Percentiles rank a stretch among this genome's conserved stretches.
Conservation (phyloP, 2,329 filamentous ascomycete species). For the Penicillium sp. region DNA sequence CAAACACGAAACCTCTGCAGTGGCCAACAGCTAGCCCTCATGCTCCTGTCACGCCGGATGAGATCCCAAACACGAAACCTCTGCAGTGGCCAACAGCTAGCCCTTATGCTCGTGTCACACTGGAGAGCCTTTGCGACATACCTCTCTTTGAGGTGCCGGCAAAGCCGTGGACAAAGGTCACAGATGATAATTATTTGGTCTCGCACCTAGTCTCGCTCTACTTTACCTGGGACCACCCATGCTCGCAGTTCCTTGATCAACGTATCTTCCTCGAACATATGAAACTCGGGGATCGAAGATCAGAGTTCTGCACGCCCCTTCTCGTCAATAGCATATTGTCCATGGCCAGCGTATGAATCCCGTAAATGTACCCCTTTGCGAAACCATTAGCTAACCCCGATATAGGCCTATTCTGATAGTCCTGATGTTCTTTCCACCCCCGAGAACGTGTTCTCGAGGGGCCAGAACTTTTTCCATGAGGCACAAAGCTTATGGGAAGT, state of each 20-base stretch:
- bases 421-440: constrained; percentile 31
- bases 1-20: background rate
- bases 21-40: background rate
- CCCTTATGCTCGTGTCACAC: constrained; percentile 29
- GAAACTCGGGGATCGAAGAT: constrained; percentile 43
- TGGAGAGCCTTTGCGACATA: constrained; percentile 38
- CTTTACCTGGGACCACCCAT: constrained; percentile 91
- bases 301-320: constrained; percentile 76
- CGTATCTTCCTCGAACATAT: constrained; percentile 66
- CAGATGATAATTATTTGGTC: constrained; percentile 70
- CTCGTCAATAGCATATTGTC: constrained; percentile 87
- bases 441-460: constrained; percentile 32
- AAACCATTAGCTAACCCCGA: constrained; percentile 6
- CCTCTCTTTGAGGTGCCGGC: constrained; percentile 36
- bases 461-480: constrained; percentile 37
- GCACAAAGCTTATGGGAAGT: constrained; percentile 38
- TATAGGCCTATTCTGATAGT: constrained; percentile 41
- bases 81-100: constrained; percentile 3
- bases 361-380: background rate
- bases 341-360: constrained; percentile 36
- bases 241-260: constrained; percentile 75
- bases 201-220: constrained; percentile 87
- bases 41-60: no score
- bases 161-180: constrained; percentile 72
- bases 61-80: background rate